These are phyloP conservation scores for Populus hybrid DNA, from an alignment of 441 rosid species.

Conservation along the genomic window DNA sequence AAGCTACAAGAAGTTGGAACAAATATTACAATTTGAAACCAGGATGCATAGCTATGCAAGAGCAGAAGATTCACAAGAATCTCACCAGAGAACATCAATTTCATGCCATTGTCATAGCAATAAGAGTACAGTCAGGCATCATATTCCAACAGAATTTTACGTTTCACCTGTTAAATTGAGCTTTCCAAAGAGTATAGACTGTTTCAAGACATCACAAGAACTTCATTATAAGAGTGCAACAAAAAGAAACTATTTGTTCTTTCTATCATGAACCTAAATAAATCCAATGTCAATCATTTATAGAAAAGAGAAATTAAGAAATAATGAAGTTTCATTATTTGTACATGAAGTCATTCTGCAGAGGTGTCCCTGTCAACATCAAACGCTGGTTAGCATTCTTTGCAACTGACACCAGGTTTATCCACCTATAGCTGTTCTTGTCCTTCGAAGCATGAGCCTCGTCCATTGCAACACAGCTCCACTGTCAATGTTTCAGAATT, in stretches of 20 bases:
- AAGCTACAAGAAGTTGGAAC: too few relatives aligned
- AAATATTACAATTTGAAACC: too few relatives aligned
- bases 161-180: too few relatives aligned
- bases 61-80: too few relatives aligned
- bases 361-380: slow-evolving; percentile 94
- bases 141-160: too few relatives aligned
- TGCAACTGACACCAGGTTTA: slow-evolving; percentile 86
- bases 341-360: slow-evolving; percentile 98
- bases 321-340: neutral
- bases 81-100: neutral
- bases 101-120: neutral
- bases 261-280: slow-evolving; percentile 7
- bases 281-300: neutral
- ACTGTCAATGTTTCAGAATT: slow-evolving; percentile 74
- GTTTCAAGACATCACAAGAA: neutral
- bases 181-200: neutral
- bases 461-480: slow-evolving; percentile 99
- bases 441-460: slow-evolving; percentile 98
- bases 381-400: slow-evolving; percentile 91
- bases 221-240: neutral
- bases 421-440: slow-evolving; percentile 95
- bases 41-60: too few relatives aligned
- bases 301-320: neutral
- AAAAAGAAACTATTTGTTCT: neutral
- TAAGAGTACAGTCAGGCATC: neutral